These are phyloP conservation scores for Vachellia collinsii DNA, from an alignment of 306 rosid genomes.

Conservation along the genomic window DNA sequence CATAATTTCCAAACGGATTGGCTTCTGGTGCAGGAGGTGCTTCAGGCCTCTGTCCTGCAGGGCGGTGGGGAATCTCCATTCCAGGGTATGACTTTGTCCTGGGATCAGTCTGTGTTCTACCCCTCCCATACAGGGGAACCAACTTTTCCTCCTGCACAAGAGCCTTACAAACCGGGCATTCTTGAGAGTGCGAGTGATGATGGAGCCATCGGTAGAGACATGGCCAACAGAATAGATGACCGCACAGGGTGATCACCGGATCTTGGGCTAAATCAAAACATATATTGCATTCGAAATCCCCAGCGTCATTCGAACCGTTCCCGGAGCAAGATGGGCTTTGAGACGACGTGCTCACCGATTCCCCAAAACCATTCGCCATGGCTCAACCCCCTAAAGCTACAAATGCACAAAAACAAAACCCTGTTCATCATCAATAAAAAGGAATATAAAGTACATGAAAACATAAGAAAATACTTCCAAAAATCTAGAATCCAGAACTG, in stretches of 20 bases:
- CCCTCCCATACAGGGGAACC: constrained; percentile 95
- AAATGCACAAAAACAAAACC: background rate
- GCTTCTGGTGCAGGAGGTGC: constrained; percentile 74
- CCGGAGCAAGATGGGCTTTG: constrained; percentile 60
- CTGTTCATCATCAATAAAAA: background rate
- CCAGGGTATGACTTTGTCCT: constrained; percentile 77
- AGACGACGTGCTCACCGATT: constrained; percentile 55
- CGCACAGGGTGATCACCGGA: constrained; percentile 87
- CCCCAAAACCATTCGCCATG: constrained; percentile 74
- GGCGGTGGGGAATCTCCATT: constrained; percentile 75
- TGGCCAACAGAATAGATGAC: constrained; percentile 95
- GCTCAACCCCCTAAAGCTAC: constrained; percentile 23
- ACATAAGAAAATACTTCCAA: background rate
- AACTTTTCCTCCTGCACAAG: constrained; percentile 71
- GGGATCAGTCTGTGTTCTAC: constrained; percentile 76
- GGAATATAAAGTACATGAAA: background rate
- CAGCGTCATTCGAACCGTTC: constrained; percentile 58
- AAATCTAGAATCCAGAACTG: constrained; percentile 31
- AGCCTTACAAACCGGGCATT: constrained; percentile 95
- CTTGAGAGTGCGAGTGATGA: constrained; percentile 83
- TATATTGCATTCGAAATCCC: constrained; percentile 93
- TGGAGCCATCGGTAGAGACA: constrained; percentile 91
- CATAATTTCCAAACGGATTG: too few relatives aligned
- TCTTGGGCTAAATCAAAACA: constrained; percentile 94
- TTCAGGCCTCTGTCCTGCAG: constrained; percentile 80